A percentile compares a stretch with the other conserved stretches of the same genome.
These are phyloP conservation scores for Backusella morwellensis DNA, from an alignment of 192 early-diverging fungal species.

Conservation along the genomic window DNA sequence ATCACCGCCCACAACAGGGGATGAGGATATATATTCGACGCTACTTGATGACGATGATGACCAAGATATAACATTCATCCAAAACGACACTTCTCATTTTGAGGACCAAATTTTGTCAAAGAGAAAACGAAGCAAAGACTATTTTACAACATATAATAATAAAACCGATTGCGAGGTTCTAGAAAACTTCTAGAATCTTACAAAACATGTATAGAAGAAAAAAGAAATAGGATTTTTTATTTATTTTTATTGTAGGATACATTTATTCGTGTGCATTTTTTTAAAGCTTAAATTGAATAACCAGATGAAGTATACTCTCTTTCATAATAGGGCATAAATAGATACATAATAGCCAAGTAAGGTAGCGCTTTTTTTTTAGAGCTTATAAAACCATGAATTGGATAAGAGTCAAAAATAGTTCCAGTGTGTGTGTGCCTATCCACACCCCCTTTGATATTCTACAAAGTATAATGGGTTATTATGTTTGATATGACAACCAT, in stretches of 20 bases:
- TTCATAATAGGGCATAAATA: background rate
- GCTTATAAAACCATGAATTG: background rate
- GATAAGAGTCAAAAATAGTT: background rate
- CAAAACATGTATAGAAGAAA: too few species aligned
- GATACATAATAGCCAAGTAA: background rate
- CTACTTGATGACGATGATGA: background rate
- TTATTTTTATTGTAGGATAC: background rate
- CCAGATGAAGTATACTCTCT: background rate
- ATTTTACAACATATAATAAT: background rate
- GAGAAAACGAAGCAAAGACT: background rate
- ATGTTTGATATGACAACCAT: too few species aligned
- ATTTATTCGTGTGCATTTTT: background rate
- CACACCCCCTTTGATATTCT: too few species aligned
- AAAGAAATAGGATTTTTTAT: background rate
- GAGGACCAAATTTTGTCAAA: background rate
- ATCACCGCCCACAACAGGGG: background rate
- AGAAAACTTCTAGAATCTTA: background rate
- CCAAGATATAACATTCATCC: background rate
- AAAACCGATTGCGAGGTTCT: background rate
- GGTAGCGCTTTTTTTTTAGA: background rate
- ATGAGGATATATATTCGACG: background rate
- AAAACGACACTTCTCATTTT: background rate
- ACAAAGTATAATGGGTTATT: too few species aligned
- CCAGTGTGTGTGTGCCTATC: background rate
- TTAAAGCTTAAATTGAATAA: background rate